Percentiles rank a stretch among this genome's conserved stretches.
Conservation (phyloP, 495 filamentous ascomycete species). For the Baudoinia panamericana region DNA sequence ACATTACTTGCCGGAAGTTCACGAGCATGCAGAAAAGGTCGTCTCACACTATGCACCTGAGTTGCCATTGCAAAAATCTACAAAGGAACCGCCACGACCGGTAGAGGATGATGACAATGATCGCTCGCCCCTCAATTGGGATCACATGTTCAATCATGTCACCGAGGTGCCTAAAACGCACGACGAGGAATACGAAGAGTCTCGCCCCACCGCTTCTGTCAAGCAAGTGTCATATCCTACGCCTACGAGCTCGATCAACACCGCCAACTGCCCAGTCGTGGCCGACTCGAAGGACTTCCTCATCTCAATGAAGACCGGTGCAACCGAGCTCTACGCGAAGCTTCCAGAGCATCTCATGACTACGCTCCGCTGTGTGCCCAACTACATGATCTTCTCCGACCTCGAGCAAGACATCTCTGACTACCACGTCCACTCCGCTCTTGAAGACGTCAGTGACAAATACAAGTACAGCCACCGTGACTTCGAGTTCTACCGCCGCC, state of each 20-base stretch:
- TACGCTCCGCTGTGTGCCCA: slow-evolving; percentile 38
- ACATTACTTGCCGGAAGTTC: background rate
- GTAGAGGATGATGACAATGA: too few relatives aligned
- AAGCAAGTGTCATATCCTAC: too few relatives aligned
- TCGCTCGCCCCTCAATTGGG: too few relatives aligned
- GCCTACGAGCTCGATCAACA: background rate
- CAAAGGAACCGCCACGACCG: too few relatives aligned
- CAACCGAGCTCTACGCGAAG: slow-evolving; percentile 21
- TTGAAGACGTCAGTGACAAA: slow-evolving; percentile 31
- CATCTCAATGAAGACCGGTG: slow-evolving; percentile 26
- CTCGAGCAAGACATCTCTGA: slow-evolving; percentile 36
- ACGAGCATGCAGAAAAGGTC: slow-evolving; percentile 3
- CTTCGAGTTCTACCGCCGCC: slow-evolving; percentile 40
- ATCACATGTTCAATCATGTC: too few relatives aligned
- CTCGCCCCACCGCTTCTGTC: too few relatives aligned
- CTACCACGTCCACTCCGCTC: slow-evolving; percentile 36
- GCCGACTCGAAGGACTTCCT: slow-evolving; percentile 19
- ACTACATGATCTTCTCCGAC: slow-evolving; percentile 44
- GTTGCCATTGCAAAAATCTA: too few relatives aligned
- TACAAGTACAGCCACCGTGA: slow-evolving; percentile 31
- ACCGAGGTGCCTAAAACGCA: background rate
- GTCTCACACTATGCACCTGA: slow-evolving; percentile 4
- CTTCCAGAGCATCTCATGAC: slow-evolving; percentile 34
- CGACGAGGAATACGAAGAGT: background rate
- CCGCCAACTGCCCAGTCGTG: slow-evolving; percentile 2